A percentile compares a stretch with the other conserved stretches of the same genome.
Evolutionary conservation across 108 stramenopile species (phyloP).

Genomic region (Epithemia pelagica): DNA sequence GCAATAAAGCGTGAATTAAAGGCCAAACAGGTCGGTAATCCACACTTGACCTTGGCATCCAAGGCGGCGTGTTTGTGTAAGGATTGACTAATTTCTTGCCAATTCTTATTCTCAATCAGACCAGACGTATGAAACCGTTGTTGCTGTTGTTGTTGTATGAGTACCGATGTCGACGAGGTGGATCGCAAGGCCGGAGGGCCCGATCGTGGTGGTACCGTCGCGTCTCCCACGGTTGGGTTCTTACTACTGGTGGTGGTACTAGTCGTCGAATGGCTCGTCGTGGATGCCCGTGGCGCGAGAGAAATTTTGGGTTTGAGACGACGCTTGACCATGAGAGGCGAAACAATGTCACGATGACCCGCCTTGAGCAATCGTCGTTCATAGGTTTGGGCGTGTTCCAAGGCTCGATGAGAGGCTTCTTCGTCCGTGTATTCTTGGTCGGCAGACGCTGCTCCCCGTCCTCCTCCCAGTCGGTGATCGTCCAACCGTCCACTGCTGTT

Average conservation of each 20-base stretch:
- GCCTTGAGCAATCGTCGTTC: constrained; percentile 54
- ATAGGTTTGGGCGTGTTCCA: constrained; percentile 37
- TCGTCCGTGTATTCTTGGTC: constrained; percentile 7
- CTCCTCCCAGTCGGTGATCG: neutral
- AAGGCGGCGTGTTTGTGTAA: constrained; percentile 5
- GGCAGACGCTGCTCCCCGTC: neutral
- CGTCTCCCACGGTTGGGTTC: neutral
- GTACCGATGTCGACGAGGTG: neutral
- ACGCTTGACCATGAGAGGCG: constrained; percentile 70
- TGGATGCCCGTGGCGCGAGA: neutral
- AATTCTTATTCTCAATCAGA: constrained; percentile 24
- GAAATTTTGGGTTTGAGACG: constrained; percentile 72
- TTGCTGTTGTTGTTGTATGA: neutral
- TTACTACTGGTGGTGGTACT: constrained; percentile 12
- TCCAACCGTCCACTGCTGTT: neutral
- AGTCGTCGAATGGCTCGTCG: constrained; percentile 3
- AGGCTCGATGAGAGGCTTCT: constrained; percentile 17
- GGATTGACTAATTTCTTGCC: constrained; percentile 2
- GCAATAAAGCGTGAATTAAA: constrained; percentile 85
- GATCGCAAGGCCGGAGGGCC: neutral
- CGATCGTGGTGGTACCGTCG: neutral
- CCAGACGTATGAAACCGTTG: constrained; percentile 52
- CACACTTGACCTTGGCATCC: constrained; percentile 13
- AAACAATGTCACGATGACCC: constrained; percentile 61
- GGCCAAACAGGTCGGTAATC: constrained; percentile 68